Conservation (phyloP, 352 stramenopile species). For the Phytophthora vignae region DNA sequence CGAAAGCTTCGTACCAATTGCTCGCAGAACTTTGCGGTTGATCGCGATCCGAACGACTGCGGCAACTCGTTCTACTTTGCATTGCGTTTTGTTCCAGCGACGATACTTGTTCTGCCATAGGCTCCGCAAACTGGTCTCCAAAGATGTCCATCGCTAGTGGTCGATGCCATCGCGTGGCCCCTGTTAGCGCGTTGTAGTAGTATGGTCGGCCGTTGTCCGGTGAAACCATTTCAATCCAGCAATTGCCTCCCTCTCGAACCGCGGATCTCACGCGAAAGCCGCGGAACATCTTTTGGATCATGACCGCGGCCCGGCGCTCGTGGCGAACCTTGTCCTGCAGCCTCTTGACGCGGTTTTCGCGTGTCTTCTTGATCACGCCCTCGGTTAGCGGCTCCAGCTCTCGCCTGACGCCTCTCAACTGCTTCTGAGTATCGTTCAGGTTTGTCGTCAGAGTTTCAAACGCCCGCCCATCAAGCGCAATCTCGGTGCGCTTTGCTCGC, state of each 20-base stretch:
- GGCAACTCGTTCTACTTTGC: background rate
- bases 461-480: constrained; percentile 60
- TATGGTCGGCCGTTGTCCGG: constrained; percentile 49
- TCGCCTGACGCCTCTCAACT: constrained; percentile 71
- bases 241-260: constrained; percentile 74
- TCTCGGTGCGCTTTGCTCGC: constrained; percentile 69
- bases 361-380: constrained; percentile 83
- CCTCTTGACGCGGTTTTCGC: constrained; percentile 61
- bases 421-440: constrained; percentile 70
- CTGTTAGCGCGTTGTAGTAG: constrained; percentile 88
- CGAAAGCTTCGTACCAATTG: constrained; percentile 82
- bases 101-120: background rate
- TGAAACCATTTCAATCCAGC: constrained; percentile 69
- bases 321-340: constrained; percentile 80
- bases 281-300: constrained; percentile 86
- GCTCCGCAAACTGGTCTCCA: constrained; percentile 56
- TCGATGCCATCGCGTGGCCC: constrained; percentile 65
- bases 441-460: constrained; percentile 69
- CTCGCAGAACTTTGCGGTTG: background rate
- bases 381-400: constrained; percentile 90
- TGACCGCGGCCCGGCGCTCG: constrained; percentile 64
- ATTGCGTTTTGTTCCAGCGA: background rate
- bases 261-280: constrained; percentile 78
- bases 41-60: background rate
- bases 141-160: constrained; percentile 86